Evolutionary conservation across 495 filamentous ascomycete genomes (phyloP), one percentile per base, ranked within the genome.

Genomic region (Podospora anserina): DNA sequence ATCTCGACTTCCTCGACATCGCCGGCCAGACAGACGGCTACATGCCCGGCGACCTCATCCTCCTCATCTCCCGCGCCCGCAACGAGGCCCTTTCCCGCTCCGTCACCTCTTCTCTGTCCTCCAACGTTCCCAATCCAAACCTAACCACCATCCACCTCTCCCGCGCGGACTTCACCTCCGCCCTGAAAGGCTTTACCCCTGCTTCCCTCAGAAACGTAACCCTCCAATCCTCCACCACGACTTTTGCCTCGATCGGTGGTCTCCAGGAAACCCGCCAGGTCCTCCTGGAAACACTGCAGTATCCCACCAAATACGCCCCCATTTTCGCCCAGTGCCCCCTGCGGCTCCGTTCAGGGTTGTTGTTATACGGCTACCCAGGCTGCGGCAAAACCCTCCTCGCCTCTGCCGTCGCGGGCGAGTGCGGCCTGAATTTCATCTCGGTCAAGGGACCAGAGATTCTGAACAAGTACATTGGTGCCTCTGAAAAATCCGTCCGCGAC

Each of bases 371-470:
- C 54, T 97, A 91, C 75, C 95, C 95, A 2, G 95, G 95, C 15
- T 97, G 95, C 71, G 95, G 95, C 68, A 99, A 99, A 79, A 99
- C 95, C 1, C 84, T 98, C 7, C 86, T 98, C 1, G 95, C 95
- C 4, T 92, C 89, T 65, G 96, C 96, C 3, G 93, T 99, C 3
- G 95, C 95, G 5, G 93, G 94, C 65, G 95, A 98, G 77, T 97
- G 94, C 74, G 94, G 94, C 0, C 86, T 98, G 72, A 98, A 97
- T 77, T 98, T 98, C 82, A 98, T 99, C 81, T 92, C 88, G 65
- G 96, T 99, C 67, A 98, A 98, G 78, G 95, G 95, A 5, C 96
- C 95, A 3, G 96, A 99, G 79, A 97, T 99, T 56, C 78, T 99
- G 69, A 98, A 98, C 80, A 99, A 98, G 77, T 98, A 98, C 77